Evolutionary conservation across 805 yeast genomes (phyloP).

Genomic region (Wickerhamomyces canadensis): DNA sequence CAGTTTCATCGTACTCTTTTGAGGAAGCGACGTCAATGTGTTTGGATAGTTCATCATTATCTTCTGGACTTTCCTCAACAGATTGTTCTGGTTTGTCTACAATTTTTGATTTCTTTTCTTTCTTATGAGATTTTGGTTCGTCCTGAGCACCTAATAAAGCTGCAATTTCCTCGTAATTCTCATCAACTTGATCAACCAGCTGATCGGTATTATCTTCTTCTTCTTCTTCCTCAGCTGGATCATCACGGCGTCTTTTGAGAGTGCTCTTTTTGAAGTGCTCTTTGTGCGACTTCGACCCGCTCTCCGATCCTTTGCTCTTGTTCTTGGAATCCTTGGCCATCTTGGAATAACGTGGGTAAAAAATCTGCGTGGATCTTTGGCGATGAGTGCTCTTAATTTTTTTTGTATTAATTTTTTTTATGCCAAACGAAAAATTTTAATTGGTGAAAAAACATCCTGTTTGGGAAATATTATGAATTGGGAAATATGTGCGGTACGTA

Average conservation of each 20-base stretch:
- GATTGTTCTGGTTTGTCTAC: constrained; percentile 15
- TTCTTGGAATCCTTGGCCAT: constrained; percentile 18
- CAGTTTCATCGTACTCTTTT: constrained; percentile 5
- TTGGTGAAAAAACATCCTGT: too few species aligned
- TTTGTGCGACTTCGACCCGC: constrained; percentile 1
- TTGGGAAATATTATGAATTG: too few species aligned
- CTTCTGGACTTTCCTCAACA: constrained; percentile 15
- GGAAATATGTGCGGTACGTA: too few species aligned
- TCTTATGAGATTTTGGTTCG: constrained; percentile 11
- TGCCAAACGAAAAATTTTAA: too few species aligned
- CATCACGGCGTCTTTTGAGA: constrained; percentile 26
- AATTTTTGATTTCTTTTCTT: constrained; percentile 14
- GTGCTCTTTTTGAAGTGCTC: constrained; percentile 15
- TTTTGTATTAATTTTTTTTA: too few species aligned
- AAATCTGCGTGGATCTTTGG: too few species aligned
- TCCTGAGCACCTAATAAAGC: constrained; percentile 44
- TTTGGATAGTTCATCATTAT: constrained; percentile 12
- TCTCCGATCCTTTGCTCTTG: constrained; percentile 5
- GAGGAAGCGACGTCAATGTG: constrained; percentile 5
- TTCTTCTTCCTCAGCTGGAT: constrained; percentile 22
- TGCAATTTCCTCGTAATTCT: constrained; percentile 53
- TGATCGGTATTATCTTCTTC: constrained; percentile 35
- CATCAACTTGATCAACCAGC: constrained; percentile 49
- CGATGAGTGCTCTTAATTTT: too few species aligned
- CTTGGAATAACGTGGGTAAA: not conserved